phyloP scores from a whole-genome alignment of 352 stramenopile species.

The Saprolegnia parasitica region DNA sequence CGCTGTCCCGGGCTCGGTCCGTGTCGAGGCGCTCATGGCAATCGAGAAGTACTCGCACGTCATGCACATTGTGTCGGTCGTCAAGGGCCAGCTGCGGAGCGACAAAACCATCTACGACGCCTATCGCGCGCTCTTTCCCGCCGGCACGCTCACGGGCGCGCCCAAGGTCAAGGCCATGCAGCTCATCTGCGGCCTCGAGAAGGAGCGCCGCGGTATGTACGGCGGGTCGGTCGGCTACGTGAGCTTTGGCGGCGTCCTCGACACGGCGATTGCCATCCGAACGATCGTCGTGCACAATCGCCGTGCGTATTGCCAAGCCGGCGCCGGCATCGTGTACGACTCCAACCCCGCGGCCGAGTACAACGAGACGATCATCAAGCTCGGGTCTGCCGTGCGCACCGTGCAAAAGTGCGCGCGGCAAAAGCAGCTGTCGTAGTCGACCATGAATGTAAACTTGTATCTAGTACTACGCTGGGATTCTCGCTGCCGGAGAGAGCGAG shows the following conservation, averaged over 20 bases:
- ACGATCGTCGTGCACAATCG: constrained; percentile 79
- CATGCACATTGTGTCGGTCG: constrained; percentile 89
- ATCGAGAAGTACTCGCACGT: constrained; percentile 91
- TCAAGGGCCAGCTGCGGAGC: constrained; percentile 72
- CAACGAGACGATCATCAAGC: constrained; percentile 87
- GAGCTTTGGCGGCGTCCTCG: constrained; percentile 79
- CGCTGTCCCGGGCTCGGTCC: constrained; percentile 69
- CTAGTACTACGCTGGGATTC: too few species aligned
- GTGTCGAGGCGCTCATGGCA: constrained; percentile 83
- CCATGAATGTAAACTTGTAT: too few species aligned
- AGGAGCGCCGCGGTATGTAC: constrained; percentile 79
- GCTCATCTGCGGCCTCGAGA: constrained; percentile 80
- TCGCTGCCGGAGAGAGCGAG: too few species aligned
- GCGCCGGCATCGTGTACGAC: constrained; percentile 86
- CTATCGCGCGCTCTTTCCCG: constrained; percentile 86
- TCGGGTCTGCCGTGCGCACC: constrained; percentile 75
- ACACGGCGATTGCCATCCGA: constrained; percentile 86
- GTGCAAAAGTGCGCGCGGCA: constrained; percentile 64
- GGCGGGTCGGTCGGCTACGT: constrained; percentile 84
- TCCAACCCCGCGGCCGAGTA: constrained; percentile 83
- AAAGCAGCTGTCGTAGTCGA: neutral
- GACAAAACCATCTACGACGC: constrained; percentile 85
- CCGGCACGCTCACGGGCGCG: constrained; percentile 80
- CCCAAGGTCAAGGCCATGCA: constrained; percentile 89
- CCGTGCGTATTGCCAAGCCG: constrained; percentile 80